phyloP scores from a whole-genome alignment of 2,329 filamentous ascomycete genomes.

The Monilinia laxa region DNA sequence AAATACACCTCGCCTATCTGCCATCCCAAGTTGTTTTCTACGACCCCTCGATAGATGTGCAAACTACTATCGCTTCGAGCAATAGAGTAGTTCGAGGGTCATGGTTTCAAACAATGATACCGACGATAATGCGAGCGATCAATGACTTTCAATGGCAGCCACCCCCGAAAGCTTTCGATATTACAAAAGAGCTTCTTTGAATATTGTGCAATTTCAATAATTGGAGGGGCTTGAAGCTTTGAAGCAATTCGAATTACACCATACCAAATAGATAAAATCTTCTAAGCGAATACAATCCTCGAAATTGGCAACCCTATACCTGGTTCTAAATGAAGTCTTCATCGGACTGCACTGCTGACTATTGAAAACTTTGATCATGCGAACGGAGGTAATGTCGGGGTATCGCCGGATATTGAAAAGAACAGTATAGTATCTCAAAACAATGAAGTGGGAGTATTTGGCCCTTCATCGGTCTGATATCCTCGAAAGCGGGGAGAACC shows the following conservation, averaged over 20 bases:
- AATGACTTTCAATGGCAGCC: not conserved
- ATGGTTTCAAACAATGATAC: not conserved
- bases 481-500: not conserved
- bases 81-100: not conserved
- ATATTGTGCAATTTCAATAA: not conserved
- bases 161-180: not conserved
- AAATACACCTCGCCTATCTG: not conserved
- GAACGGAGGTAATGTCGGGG: not conserved
- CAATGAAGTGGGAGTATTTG: not conserved
- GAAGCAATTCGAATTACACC: not conserved
- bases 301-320: not conserved
- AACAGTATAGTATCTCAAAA: not conserved
- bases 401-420: not conserved
- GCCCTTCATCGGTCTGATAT: not conserved
- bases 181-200: not conserved
- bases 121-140: not conserved
- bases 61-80: not conserved
- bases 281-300: not conserved
- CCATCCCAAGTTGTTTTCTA: not conserved
- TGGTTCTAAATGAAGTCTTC: not conserved
- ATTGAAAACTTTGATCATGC: not conserved
- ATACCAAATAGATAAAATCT: not conserved
- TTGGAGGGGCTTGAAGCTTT: not conserved
- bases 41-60: not conserved
- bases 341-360: not conserved